Evolutionary conservation across 2,329 filamentous ascomycete species (phyloP).

Genomic region (Aureobasidium sp.): DNA sequence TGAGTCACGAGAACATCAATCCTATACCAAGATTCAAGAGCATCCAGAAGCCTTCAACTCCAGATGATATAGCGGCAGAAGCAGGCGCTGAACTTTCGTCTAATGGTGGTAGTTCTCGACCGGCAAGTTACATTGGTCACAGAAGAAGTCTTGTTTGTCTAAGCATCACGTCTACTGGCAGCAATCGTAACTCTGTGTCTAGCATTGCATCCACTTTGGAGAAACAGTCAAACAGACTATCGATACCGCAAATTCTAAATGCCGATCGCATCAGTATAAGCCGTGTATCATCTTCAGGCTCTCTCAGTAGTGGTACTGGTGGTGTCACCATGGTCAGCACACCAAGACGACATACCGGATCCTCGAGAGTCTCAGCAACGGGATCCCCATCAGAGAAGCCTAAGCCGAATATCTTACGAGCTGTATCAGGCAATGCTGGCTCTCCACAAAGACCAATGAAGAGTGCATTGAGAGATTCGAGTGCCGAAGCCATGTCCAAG

Average conservation of each 20-base stretch:
- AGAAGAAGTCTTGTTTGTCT: conserved; percentile 16
- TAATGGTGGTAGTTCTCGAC: not conserved
- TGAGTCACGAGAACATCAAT: not conserved
- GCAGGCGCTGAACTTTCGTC: not conserved
- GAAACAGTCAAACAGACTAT: conserved; percentile 20
- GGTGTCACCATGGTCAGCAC: conserved; percentile 25
- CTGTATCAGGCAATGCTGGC: conserved; percentile 25
- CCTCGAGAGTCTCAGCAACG: conserved; percentile 27
- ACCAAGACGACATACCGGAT: conserved; percentile 21
- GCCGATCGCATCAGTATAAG: conserved; percentile 29
- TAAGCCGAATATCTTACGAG: conserved; percentile 21
- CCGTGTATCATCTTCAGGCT: conserved; percentile 25
- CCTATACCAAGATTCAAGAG: not conserved
- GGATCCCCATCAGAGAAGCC: conserved; percentile 33
- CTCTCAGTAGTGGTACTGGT: conserved; percentile 18
- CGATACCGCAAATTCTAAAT: conserved; percentile 24
- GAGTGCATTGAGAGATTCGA: not conserved
- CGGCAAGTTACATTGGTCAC: not conserved
- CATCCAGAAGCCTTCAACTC: not conserved
- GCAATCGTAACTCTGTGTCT: conserved; percentile 17
- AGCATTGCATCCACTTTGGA: conserved; percentile 20
- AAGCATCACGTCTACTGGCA: conserved; percentile 18
- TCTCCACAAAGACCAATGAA: conserved; percentile 22
- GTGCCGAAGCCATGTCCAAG: conserved; percentile 26
- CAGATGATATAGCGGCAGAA: not conserved